Evolutionary conservation across 129 eudicot species (phyloP).

Genomic region (Logfia minima): DNA sequence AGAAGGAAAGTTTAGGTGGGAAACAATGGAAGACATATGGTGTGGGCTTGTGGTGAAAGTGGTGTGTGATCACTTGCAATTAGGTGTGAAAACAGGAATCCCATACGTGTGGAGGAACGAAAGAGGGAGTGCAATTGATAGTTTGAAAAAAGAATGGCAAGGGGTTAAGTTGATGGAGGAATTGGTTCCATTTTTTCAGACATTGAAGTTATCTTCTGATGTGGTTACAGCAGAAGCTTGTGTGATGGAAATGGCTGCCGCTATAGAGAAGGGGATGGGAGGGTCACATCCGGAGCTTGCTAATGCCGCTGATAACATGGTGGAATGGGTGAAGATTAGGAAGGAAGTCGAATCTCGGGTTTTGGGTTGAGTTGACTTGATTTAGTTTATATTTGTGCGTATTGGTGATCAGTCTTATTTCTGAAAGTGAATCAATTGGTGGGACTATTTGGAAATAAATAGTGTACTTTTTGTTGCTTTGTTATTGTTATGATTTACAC

Average conservation of each 20-base stretch:
- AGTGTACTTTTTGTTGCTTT: not conserved
- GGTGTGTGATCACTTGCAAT: conserved; percentile 69
- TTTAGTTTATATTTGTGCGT: not conserved
- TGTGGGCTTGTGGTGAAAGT: conserved; percentile 74
- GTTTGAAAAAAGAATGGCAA: conserved; percentile 91
- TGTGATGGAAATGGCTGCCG: conserved; percentile 70
- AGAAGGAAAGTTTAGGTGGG: conserved; percentile 94
- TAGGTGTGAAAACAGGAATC: conserved; percentile 82
- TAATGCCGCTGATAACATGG: conserved; percentile 65
- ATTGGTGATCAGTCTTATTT: not conserved
- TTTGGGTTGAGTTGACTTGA: conserved; percentile 13
- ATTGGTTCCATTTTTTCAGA: conserved; percentile 72
- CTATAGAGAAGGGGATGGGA: conserved; percentile 55
- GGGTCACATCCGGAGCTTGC: conserved; percentile 42
- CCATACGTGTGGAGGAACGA: conserved; percentile 87
- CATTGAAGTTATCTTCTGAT: conserved; percentile 49
- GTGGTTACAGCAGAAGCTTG: conserved; percentile 69
- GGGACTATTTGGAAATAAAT: conserved; percentile 14
- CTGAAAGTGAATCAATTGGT: conserved; percentile 7
- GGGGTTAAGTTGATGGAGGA: conserved; percentile 94
- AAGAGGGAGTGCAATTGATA: conserved; percentile 70
- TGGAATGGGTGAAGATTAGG: conserved; percentile 84
- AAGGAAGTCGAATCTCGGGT: conserved; percentile 36
- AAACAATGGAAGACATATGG: conserved; percentile 89
- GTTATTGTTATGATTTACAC: not conserved